Base-by-base conservation (phyloP, 805 yeast species). In the Diddensiella santjacobensis region DNA sequence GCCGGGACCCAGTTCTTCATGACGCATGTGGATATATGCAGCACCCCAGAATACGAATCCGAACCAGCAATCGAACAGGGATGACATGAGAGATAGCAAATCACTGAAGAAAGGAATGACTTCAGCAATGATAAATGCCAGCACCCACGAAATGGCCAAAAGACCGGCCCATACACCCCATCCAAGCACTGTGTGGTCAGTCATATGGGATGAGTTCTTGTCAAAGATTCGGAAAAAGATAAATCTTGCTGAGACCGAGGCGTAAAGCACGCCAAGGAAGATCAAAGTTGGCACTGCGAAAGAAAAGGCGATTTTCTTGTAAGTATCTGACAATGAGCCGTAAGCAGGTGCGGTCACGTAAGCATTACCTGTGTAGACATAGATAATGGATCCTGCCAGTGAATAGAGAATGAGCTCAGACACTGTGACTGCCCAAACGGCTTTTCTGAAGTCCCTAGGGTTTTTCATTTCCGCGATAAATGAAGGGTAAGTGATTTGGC, bases 101-200 rank as follows among this genome's bases (percentile, higher is more conserved):
- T 79, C 83, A 22, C 78, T 71, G 63, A 79, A 79, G 61, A 79
- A 79, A n/a, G 84, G 84, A 56, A 79, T 78, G 24, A 77, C 83
- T 59, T 79, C 82, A 1, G 83, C 83, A 56, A 79, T 68, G n/a
- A 79, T 63, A 52, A 78, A 80, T 0, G 83, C 82, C 3, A 73
- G 23, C 11, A 72, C 58, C 84, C 84, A 79, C 19, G 75, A 66
- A 1, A 55, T 47, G 8, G 66, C 58, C 50, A 76, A 70, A 42
- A 79, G 56, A 0, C 63, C 71, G 3, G 66, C 57, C 84, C 84
- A 79, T 10, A 70, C 66, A 2, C 58, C 40, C 84, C 84, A 80
- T 3, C 83, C 83, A 22, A 63, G 53, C 20, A 63, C 52, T 0
- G 84, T 78, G 58, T 79, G 80, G 6, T 65, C 63, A 42, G 65